Evolutionary conservation across 176 grass and related monocot genomes (phyloP).

Genomic region (Phoenix dactylifera): DNA sequence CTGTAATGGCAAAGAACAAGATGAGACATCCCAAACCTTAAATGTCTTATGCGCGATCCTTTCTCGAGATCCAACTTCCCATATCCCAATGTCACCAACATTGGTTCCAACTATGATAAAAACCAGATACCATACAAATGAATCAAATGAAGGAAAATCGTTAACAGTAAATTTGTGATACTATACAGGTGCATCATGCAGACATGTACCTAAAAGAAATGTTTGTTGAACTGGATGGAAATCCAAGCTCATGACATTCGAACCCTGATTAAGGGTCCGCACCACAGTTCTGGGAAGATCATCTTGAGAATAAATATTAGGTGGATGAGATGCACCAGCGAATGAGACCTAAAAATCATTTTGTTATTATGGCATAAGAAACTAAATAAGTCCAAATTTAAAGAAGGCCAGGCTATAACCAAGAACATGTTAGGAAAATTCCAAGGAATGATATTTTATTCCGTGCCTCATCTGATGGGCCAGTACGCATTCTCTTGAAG

Average conservation of each 20-base stretch:
- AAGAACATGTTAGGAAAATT: not conserved
- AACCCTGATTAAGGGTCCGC: constrained; percentile 84
- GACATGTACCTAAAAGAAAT: constrained; percentile 75
- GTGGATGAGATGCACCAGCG: constrained; percentile 73
- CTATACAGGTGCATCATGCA: not conserved
- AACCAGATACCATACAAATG: not conserved
- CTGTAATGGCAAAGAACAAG: constrained; percentile 81
- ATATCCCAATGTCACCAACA: constrained; percentile 97
- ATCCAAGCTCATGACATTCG: constrained; percentile 97
- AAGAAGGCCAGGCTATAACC: not conserved
- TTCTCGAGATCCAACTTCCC: constrained; percentile 97
- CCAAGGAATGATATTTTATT: constrained; percentile 1
- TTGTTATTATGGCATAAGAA: constrained; percentile 17
- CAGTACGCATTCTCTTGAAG: constrained; percentile 94
- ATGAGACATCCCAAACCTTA: constrained; percentile 91
- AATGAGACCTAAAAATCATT: constrained; percentile 58
- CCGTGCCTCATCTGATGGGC: constrained; percentile 88
- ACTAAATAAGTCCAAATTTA: no score
- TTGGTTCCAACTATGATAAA: constrained; percentile 86
- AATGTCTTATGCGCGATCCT: constrained; percentile 88
- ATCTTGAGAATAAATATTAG: constrained; percentile 91
- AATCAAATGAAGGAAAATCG: no score
- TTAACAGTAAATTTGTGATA: no score
- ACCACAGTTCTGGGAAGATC: constrained; percentile 86
- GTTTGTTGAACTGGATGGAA: constrained; percentile 94